These are phyloP conservation scores for Quercus agrifolia DNA, from an alignment of 306 rosid genomes.

Conservation along the genomic window DNA sequence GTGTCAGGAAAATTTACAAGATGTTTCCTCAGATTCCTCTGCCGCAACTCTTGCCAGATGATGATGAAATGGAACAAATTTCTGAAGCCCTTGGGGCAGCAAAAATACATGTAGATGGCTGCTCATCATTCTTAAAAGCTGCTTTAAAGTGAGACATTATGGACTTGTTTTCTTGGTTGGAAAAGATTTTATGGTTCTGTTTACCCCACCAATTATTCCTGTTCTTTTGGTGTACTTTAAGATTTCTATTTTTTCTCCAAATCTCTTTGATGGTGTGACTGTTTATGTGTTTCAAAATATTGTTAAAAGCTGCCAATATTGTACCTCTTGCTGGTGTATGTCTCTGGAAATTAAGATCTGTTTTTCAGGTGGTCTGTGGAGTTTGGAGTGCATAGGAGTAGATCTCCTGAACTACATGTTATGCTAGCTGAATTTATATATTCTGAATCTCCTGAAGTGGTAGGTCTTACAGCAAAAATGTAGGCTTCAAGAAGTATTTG, in stretches of 20 bases:
- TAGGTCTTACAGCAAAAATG: conserved; percentile 37
- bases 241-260: neutral
- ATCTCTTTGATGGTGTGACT: neutral
- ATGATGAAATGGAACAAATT: conserved; percentile 70
- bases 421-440: conserved; percentile 86
- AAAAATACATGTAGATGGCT: conserved; percentile 81
- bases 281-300: neutral
- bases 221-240: neutral
- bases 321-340: neutral
- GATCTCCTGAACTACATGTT: conserved; percentile 80
- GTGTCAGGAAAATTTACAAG: conserved; percentile 63
- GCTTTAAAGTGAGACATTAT: conserved; percentile 65
- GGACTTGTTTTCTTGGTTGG: neutral
- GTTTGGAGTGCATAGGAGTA: conserved; percentile 60
- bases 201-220: neutral
- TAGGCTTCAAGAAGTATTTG: conserved; percentile 4
- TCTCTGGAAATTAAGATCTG: neutral
- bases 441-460: conserved; percentile 93
- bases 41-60: conserved; percentile 71
- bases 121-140: conserved; percentile 89
- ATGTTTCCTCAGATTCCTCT: conserved; percentile 67
- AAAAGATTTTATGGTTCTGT: conserved; percentile 5
- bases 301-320: neutral
- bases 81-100: conserved; percentile 87
- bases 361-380: conserved; percentile 85